Base-by-base conservation (phyloP, 1,284 basidiomycete genomes). In the Exobasidium rhododendri region DNA sequence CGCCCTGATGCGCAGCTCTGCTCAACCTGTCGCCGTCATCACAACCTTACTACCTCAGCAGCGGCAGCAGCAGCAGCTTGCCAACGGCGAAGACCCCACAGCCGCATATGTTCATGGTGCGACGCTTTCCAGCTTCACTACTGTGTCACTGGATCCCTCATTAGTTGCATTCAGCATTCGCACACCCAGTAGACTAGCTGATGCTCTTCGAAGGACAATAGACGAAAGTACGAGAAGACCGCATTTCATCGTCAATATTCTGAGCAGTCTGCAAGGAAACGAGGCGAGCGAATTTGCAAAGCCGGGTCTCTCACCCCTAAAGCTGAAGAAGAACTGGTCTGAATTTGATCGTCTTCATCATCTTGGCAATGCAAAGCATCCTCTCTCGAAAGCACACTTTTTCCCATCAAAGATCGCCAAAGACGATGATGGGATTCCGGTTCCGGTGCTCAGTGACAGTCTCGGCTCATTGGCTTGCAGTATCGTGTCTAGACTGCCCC, bases 1-100 rank as follows among this genome's bases (percentile, higher is more conserved):
- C 13, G 29, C 57, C 11, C 47, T 63, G 24, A 63, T 63, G 62
- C 50, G 60, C 14, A 35, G 22, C 24, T 61, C 59, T 4, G 62
- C 62, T 28, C 62, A 63, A 44, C 60, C 62, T 6, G 62, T 63
- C 20, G 62, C 58, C n/a, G 55, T 63, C 11, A 62, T 63, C 14
- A 63, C 59, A 2, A 46, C 61, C 2, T 57, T 58, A 20, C 56
- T 59, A n/a, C 51, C 50, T 22, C 14, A 17, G 17, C 35, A 40
- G 35, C 35, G 17, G 17, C 14, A 17, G 17, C 35, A 40, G 35
- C 35, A 40, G 17, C 26, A 28, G 32, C 7, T 17, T 40, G 7
- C 35, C 10, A 17, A 17, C 26, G 17, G 32, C 32, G 31, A 0
- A 14, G 14, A 4, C 28, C 20, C 14, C 3, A 20, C n/a, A 20